Conservation (phyloP, 2,329 filamentous ascomycete species). For the Hymenoscyphus infarciens region DNA sequence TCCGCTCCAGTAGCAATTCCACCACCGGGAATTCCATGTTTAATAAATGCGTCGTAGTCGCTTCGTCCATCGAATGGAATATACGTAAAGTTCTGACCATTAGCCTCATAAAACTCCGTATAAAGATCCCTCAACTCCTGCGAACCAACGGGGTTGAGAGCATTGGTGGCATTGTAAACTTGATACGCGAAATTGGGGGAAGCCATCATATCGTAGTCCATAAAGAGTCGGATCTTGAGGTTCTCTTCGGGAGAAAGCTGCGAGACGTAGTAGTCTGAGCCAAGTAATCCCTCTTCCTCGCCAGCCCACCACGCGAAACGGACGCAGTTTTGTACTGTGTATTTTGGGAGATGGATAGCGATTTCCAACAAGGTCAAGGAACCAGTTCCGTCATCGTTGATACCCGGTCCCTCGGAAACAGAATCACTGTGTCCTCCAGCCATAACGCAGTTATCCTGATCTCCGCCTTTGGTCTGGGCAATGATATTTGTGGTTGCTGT, state of each 20-base stretch:
- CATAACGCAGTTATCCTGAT: constrained; percentile 61
- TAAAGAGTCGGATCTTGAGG: constrained; percentile 58
- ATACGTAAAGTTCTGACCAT: constrained; percentile 62
- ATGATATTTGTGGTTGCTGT: constrained; percentile 50
- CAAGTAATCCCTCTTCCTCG: constrained; percentile 61
- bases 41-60: constrained; percentile 75
- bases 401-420: constrained; percentile 53
- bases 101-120: constrained; percentile 54
- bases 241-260: constrained; percentile 52
- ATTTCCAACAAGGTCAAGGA: constrained; percentile 53
- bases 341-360: constrained; percentile 53
- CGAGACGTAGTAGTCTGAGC: constrained; percentile 58
- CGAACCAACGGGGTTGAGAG: constrained; percentile 12
- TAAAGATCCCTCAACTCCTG: constrained; percentile 58
- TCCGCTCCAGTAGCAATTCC: constrained; percentile 76
- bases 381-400: constrained; percentile 38
- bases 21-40: constrained; percentile 66
- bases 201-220: constrained; percentile 68
- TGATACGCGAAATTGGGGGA: constrained; percentile 62
- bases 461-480: constrained; percentile 56
- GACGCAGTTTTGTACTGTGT: constrained; percentile 59
- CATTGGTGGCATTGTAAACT: constrained; percentile 53
- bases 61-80: constrained; percentile 74
- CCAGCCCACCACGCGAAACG: constrained; percentile 65
- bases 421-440: constrained; percentile 61